Evolutionary conservation across 106 monocot genomes (phyloP).

Genomic region (Posidonia australis): DNA sequence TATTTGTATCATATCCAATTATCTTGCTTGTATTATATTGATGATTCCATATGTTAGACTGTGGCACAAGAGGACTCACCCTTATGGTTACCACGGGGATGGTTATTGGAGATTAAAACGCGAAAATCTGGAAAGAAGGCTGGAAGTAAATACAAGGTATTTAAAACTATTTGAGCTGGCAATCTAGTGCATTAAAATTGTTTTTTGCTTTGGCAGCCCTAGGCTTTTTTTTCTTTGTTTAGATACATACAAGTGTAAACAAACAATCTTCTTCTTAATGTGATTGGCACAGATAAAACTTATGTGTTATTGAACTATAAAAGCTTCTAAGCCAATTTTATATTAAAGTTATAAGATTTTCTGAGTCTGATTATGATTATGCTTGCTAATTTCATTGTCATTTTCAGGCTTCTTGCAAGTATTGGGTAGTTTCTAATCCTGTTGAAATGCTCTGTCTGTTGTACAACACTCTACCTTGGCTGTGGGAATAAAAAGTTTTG

Average conservation of each 20-base stretch:
- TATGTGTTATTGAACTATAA: too few species aligned
- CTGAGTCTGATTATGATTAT: neutral
- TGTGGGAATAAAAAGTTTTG: too few species aligned
- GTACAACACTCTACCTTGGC: too few species aligned
- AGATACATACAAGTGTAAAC: neutral
- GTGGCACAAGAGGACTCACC: neutral
- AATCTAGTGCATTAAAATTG: too few species aligned
- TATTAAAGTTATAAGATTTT: neutral
- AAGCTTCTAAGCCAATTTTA: neutral
- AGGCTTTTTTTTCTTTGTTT: neutral
- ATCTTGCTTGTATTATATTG: neutral
- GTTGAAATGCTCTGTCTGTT: neutral
- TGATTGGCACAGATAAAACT: too few species aligned
- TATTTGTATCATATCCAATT: neutral
- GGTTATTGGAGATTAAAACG: constrained; percentile 13
- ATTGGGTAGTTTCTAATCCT: neutral
- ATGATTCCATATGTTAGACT: constrained; percentile 3
- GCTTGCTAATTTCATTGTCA: neutral
- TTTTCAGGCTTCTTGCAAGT: neutral
- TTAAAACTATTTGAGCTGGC: neutral
- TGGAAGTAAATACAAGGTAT: constrained; percentile 16
- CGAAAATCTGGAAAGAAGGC: constrained; percentile 4
- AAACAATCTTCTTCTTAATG: too few species aligned
- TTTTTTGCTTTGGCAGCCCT: too few species aligned
- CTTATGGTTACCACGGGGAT: constrained; percentile 14